Conservation (phyloP, 306 rosid species). For the Begonia peltatifolia region DNA sequence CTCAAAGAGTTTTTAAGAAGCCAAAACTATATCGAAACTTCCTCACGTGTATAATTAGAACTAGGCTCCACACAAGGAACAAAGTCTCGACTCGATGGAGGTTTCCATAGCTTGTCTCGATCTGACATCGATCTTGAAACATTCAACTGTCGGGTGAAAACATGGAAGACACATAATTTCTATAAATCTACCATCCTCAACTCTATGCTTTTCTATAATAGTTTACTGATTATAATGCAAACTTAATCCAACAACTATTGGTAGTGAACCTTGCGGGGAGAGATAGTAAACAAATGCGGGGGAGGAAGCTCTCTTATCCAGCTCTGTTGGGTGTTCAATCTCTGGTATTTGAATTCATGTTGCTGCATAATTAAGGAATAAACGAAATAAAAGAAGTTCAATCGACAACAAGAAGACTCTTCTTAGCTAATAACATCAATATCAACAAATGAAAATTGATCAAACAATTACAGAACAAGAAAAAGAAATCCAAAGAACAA, state of each 20-base stretch:
- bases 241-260: no score
- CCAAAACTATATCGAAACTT: constrained; percentile 6
- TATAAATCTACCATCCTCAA: neutral
- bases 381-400: neutral
- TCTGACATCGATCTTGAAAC: constrained; percentile 26
- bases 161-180: constrained; percentile 29
- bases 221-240: no score
- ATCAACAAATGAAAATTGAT: constrained; percentile 6
- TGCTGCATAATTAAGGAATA: constrained; percentile 28
- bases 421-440: constrained; percentile 1
- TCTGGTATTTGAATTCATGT: constrained; percentile 34
- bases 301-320: constrained; percentile 72
- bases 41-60: constrained; percentile 54
- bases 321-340: constrained; percentile 41
- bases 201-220: neutral
- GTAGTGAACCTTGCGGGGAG: constrained; percentile 60
- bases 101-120: constrained; percentile 77
- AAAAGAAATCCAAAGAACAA: neutral
- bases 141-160: constrained; percentile 54
- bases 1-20: constrained; percentile 3
- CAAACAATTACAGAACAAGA: constrained; percentile 2
- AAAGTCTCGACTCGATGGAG: constrained; percentile 58
- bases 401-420: neutral
- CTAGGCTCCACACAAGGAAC: constrained; percentile 57
- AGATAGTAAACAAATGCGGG: constrained; percentile 39